Evolutionary conservation across 441 rosid species (phyloP).

Genomic region (Capsella rubella): DNA sequence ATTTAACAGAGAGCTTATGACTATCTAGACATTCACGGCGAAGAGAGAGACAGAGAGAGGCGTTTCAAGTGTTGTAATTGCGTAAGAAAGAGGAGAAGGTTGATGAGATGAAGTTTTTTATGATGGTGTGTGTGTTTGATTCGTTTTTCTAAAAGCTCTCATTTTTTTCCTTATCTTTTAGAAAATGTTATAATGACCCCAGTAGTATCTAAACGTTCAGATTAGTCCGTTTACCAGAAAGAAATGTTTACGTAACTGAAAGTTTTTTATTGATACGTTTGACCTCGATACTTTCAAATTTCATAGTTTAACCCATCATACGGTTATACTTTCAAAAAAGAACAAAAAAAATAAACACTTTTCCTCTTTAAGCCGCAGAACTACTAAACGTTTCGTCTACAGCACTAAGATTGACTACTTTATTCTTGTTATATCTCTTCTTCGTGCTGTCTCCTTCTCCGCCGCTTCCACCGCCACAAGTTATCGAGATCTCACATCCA

Average conservation of each 20-base stretch:
- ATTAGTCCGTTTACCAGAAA: not conserved
- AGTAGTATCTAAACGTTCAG: too few relatives aligned
- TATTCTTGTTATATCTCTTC: conserved; percentile 44
- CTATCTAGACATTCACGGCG: conserved; percentile 6
- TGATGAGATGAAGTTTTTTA: not conserved
- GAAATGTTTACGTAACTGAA: conserved; percentile 10
- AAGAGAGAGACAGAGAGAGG: conserved; percentile 30
- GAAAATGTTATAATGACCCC: too few relatives aligned
- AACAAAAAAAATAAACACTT: conserved; percentile 2
- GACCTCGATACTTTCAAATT: conserved; percentile 25
- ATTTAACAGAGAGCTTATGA: conserved; percentile 27
- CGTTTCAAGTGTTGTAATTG: conserved; percentile 38
- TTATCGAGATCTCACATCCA: conserved; percentile 82
- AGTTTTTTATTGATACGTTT: conserved; percentile 34
- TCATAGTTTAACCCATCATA: conserved; percentile 14
- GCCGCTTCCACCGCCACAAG: conserved; percentile 66
- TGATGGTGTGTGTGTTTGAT: conserved; percentile 25
- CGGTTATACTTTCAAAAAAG: conserved; percentile 10
- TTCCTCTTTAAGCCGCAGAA: conserved; percentile 38
- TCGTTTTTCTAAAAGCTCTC: not conserved
- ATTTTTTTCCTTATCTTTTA: too few relatives aligned
- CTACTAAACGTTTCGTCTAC: conserved; percentile 52
- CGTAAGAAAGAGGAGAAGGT: conserved; percentile 38
- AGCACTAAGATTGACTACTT: conserved; percentile 61
- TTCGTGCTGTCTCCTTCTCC: conserved; percentile 47